Base-by-base conservation (phyloP, 768 basidiomycete species). In the Agaricus blazei region DNA sequence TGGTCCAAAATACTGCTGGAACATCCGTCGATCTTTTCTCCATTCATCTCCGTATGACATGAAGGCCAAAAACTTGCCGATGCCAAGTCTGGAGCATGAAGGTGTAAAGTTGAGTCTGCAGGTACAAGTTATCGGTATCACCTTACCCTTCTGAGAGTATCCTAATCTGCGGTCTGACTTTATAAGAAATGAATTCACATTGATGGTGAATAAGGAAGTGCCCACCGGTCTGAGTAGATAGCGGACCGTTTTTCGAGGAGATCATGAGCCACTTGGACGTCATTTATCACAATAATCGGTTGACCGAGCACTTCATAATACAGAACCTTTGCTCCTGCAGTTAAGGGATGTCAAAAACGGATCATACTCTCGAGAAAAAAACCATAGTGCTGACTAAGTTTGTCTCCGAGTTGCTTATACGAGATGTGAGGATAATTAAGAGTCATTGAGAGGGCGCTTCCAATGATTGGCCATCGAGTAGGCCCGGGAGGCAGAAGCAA, bases 221-320 rank as follows among this genome's bases (percentile, higher is more conserved):
- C 37, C 9, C 42, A 59, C 50, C 53, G 37, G 43, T 43, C 41
- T 4, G 50, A 55, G 34, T 62, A 62, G 6, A 54, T 41, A 34
- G 34, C 34, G 19, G 78, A 80, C 5, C 79, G 71, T 57, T 77
- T 83, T 48, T 84, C 83, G 40, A 85, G 77, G 0, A 85, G 73
- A 28, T 84, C 82, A 40, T 68, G 68, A 1, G 75, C 75, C 1
- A 71, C 67, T 44, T 75, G 60, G 15, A 70, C 63, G 3, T 76
- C 72, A 62, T 82, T 83, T 2, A 71, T 59, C 50, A 71, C 64
- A 3, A 71, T 52, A 14, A 71, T 51, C 34, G 74, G 70, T 57
- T 73, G 75, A 29, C 81, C 79, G 3, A 83, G 62, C 9, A 78
- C 72, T 51, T 72, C 74, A 19, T 82, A 67, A 58, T 78, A 81